Evolutionary conservation across 2,329 filamentous ascomycete genomes (phyloP), one percentile per base, ranked within the genome.

Genomic region (Nothopassalora personata): DNA sequence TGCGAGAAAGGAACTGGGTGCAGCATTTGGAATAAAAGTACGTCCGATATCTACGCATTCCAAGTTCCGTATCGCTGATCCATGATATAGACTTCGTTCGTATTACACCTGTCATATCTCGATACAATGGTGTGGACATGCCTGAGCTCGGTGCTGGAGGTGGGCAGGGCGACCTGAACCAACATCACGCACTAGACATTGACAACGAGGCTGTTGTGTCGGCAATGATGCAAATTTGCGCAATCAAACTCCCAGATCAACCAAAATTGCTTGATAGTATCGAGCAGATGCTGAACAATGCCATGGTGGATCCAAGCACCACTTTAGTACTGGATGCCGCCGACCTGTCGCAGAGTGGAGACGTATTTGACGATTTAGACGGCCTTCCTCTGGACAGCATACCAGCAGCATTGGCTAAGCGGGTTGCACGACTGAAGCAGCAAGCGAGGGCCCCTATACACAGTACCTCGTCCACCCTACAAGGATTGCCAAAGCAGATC

Each of bases 131-230:
- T 19, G 43, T 54, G 88, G 88, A 7, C 23, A 76, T 96, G 33
- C 80, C 79, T 2, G 93, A 97, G 71, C 69, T 86, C 6, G 91
- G 91, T 1, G 82, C 89, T 30, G 91, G 91, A 5, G 91, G 91
- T 5, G 91, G 91, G 0, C 85, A 85, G 11, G 88, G 87, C 2
- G 90, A 95, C 71, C 74, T 95, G 5, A 82, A 86, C 64, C 83
- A 86, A 50, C 81, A 82, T 23, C 83, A 85, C 27, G 87, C 89
- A 69, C 74, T 94, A 7, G 85, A 88, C 34, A 71, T 84, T 9
- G 71, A 83, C 6, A 79, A 82, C 60, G 66, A 70, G 1, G 66
- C 66, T 27, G 74, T 80, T n/a, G 66, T 83, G 0, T 75, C 78
- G 1, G 80, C 83, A 48, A 70, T 90, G 5, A 75, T 81, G 57